These are phyloP conservation scores for Coemansia sp. DNA, from an alignment of 192 early-diverging fungal species.

Conservation along the genomic window DNA sequence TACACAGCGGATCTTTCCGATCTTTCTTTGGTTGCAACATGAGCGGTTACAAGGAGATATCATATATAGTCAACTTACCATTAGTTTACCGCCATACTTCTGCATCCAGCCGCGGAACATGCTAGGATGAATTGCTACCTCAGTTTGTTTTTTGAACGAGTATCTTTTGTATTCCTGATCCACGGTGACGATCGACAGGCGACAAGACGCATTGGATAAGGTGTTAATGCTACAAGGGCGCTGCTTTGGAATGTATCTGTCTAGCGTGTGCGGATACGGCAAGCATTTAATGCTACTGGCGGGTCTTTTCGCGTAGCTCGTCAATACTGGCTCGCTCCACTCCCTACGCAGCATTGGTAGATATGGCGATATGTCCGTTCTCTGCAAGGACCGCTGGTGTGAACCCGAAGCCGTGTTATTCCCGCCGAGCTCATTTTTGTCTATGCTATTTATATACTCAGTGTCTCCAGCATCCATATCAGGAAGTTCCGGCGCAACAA, in stretches of 20 bases:
- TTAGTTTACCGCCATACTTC: constrained; percentile 37
- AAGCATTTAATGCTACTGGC: constrained; percentile 18
- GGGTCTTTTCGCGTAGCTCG: constrained; percentile 14
- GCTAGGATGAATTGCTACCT: constrained; percentile 40
- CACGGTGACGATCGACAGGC: constrained; percentile 40
- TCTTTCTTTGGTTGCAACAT: background rate
- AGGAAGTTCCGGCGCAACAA: constrained; percentile 9
- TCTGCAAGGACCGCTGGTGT: background rate
- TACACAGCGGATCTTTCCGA: background rate
- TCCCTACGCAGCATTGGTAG: constrained; percentile 23
- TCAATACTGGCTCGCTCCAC: constrained; percentile 26
- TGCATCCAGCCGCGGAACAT: constrained; percentile 43
- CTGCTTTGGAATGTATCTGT: constrained; percentile 30
- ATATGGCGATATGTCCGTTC: background rate
- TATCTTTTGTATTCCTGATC: constrained; percentile 43
- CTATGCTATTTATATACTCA: background rate
- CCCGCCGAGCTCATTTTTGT: background rate
- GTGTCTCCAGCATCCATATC: background rate
- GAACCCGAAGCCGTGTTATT: background rate
- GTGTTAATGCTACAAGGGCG: constrained; percentile 34
- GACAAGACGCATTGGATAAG: constrained; percentile 25
- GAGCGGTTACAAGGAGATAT: background rate
- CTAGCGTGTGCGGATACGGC: constrained; percentile 42
- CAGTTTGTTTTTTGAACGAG: constrained; percentile 39
- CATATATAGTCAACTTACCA: constrained; percentile 25